Conservation (phyloP, 169 alveolate species). For the Perkinsus chesapeaki region DNA sequence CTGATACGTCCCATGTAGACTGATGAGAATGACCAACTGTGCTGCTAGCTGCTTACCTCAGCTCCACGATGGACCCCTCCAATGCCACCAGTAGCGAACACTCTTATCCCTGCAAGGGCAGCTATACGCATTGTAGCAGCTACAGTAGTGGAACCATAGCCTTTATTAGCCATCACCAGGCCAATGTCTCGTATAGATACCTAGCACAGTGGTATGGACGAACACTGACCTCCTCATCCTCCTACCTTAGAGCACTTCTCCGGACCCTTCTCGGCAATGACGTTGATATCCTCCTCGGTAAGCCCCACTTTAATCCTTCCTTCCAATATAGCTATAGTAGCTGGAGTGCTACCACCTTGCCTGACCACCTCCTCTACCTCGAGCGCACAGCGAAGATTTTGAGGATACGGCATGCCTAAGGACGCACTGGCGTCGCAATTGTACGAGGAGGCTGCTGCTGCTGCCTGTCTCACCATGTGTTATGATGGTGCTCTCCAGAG, state of each 20-base stretch:
- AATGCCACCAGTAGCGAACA: slow-evolving; percentile 77
- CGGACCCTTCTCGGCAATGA: slow-evolving; percentile 44
- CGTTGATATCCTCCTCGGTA: slow-evolving; percentile 46
- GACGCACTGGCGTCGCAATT: neutral
- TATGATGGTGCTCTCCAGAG: slow-evolving; percentile 70
- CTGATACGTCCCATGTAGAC: slow-evolving; percentile 60
- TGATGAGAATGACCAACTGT: neutral
- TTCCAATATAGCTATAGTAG: slow-evolving; percentile 62
- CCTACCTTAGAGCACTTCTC: slow-evolving; percentile 51
- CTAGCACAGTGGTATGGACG: slow-evolving; percentile 21
- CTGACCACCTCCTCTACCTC: slow-evolving; percentile 57
- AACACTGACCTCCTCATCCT: slow-evolving; percentile 42
- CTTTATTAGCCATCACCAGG: slow-evolving; percentile 3
- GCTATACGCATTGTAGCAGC: slow-evolving; percentile 76
- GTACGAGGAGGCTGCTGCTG: neutral
- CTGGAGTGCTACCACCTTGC: slow-evolving; percentile 62
- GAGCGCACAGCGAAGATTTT: slow-evolving; percentile 53
- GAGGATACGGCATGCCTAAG: slow-evolving; percentile 69
- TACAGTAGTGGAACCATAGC: slow-evolving; percentile 67
- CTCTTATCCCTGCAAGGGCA: slow-evolving; percentile 48
- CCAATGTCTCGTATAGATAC: slow-evolving; percentile 20
- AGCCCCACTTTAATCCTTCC: slow-evolving; percentile 64
- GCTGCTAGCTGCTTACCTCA: slow-evolving; percentile 16
- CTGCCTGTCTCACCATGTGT: slow-evolving; percentile 43
- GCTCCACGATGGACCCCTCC: slow-evolving; percentile 80